Evolutionary conservation across 2,329 filamentous ascomycete species (phyloP), one percentile per base, ranked within the genome.

Genomic region (Epichloe scottii): DNA sequence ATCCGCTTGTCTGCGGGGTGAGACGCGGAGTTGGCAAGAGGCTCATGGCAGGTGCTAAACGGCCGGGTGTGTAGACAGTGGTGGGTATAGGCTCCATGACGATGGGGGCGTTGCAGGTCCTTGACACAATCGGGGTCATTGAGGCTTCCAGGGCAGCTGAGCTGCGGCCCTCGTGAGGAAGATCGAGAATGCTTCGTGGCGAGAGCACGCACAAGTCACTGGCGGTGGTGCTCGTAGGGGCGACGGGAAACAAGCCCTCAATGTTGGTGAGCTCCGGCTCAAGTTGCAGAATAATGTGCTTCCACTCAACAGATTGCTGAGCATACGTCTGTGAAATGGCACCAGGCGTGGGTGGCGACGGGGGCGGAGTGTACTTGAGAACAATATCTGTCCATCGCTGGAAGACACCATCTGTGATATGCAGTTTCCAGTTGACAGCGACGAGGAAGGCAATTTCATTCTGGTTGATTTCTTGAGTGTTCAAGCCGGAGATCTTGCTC

Each of bases 401-500:
- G 70, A 95, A 97, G 10, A 87, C 78, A 3, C 84, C 78, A 58
- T 96, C 89, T 0, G 89, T 85, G 56, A 98, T 91, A 67, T 98
- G 93, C 33, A 98, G 79, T 62, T 89, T 88, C 90, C 91, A 98
- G 66, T 89, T 84, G 55, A 98, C 88, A 44, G 90, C 87, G 54
- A 85, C 72, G 45, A 98, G 77, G 66, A 97, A 98, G 17, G 87
- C 83, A 67, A 94, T 85, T 71, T 98, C 93, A 66, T 97, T 97
- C 63, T 89, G 85, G 69, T 97, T 97, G 68, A 98, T 97, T 70
- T 98, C 93, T 51, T 80, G 75, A 3, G 89, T 90, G 65, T 87
- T 89, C 52, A 98, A 75, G n/a, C 93, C 93, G 17, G 93, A 97
- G 60, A 98, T 98, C 75, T 95, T 97, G 68, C 91, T 97, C 93